Evolutionary conservation across 2,329 filamentous ascomycete genomes (phyloP).

Genomic region (Fusarium algeriense): DNA sequence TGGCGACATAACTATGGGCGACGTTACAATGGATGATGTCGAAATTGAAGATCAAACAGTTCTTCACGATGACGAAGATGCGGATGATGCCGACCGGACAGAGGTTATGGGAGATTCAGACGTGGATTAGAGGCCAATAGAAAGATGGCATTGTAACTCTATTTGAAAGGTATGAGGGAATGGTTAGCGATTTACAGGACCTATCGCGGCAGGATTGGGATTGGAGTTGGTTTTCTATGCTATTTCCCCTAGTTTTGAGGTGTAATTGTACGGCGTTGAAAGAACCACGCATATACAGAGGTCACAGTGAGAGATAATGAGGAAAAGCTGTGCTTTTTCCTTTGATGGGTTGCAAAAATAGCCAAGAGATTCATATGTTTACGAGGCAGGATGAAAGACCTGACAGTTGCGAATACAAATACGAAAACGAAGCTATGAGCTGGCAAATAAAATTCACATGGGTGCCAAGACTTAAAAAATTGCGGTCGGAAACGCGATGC

Average conservation of each 20-base stretch:
- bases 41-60: slow-evolving; percentile 62
- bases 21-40: slow-evolving; percentile 65
- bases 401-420: slow-evolving; percentile 38
- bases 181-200: slow-evolving; percentile 32
- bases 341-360: not conserved
- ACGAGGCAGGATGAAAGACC: not conserved
- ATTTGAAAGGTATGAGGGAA: slow-evolving; percentile 22
- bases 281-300: slow-evolving; percentile 14
- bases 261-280: slow-evolving; percentile 36
- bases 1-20: slow-evolving; percentile 49
- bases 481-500: slow-evolving; percentile 22
- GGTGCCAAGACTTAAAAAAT: slow-evolving; percentile 13
- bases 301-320: slow-evolving; percentile 24
- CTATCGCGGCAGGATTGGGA: slow-evolving; percentile 21
- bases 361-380: slow-evolving; percentile 29
- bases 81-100: slow-evolving; percentile 57
- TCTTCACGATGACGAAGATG: slow-evolving; percentile 59
- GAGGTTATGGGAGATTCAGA: slow-evolving; percentile 56
- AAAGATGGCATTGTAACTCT: slow-evolving; percentile 17
- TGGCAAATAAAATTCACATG: slow-evolving; percentile 15
- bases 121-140: slow-evolving; percentile 41
- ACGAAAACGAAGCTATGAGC: slow-evolving; percentile 40
- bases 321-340: slow-evolving; percentile 16
- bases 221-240: slow-evolving; percentile 32
- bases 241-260: slow-evolving; percentile 16